phyloP scores from a whole-genome alignment of 148 eudicot species.

The Limonium bicolor region DNA sequence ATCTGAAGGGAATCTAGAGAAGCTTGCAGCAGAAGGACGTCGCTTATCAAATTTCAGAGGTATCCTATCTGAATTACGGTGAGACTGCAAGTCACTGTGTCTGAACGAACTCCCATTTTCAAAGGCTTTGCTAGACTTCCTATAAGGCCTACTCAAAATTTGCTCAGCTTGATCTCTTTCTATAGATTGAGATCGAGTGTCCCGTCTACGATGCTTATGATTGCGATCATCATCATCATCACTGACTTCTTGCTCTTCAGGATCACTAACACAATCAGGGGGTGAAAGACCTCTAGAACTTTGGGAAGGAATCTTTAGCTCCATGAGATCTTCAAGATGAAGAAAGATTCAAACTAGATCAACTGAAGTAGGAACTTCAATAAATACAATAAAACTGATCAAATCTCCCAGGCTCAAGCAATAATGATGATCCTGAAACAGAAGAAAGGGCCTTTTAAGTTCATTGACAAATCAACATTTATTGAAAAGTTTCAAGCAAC shows the following conservation, averaged over 20 bases:
- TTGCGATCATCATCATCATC: constrained; percentile 99
- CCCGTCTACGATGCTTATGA: constrained; percentile 94
- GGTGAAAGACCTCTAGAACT: constrained; percentile 41
- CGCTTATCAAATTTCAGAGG: constrained; percentile 45
- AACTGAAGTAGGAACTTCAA: neutral
- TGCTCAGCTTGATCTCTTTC: constrained; percentile 57
- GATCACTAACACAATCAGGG: constrained; percentile 52
- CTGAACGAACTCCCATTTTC: constrained; percentile 47
- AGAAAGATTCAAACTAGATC: constrained; percentile 1
- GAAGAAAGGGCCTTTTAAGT: neutral
- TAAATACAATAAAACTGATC: too few species aligned
- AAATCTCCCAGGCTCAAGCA: neutral
- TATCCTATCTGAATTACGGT: constrained; percentile 27
- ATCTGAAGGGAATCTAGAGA: constrained; percentile 24
- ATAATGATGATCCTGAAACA: neutral
- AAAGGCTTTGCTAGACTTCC: constrained; percentile 64
- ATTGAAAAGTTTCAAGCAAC: too few species aligned
- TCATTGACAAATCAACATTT: too few species aligned
- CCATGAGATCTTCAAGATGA: constrained; percentile 23
- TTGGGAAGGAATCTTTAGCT: constrained; percentile 40
- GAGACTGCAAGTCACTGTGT: constrained; percentile 41
- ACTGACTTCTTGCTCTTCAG: constrained; percentile 86
- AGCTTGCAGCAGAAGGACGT: constrained; percentile 21
- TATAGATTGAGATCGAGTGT: constrained; percentile 50
- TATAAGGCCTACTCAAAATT: constrained; percentile 32